A percentile compares a stretch with the other conserved stretches of the same genome.
These are phyloP conservation scores for Ilex paraguariensis DNA, from an alignment of 305 asterid genomes.

Conservation along the genomic window DNA sequence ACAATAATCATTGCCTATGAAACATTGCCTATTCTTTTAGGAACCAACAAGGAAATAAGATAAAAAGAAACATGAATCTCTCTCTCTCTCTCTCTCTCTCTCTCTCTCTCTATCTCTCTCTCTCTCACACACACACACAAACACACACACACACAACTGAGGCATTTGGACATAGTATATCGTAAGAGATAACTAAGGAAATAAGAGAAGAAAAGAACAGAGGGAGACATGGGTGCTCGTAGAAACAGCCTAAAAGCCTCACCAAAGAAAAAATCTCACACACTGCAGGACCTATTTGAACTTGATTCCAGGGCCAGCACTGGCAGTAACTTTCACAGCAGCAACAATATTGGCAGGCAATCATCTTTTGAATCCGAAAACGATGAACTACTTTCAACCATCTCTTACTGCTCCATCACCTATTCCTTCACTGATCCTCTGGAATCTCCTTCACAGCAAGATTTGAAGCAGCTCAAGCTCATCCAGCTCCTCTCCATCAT, in stretches of 20 bases:
- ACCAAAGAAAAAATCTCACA: conserved; percentile 31
- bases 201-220: neutral
- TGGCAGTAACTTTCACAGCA: conserved; percentile 8
- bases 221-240: conserved; percentile 18
- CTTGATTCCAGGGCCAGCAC: conserved; percentile 33
- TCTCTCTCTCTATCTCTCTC: too few species aligned
- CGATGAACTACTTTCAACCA: conserved; percentile 40
- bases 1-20: too few species aligned
- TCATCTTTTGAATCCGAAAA: conserved; percentile 22
- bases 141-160: too few species aligned
- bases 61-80: too few species aligned
- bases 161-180: too few species aligned
- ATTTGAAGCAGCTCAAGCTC: conserved; percentile 57
- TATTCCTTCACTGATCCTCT: conserved; percentile 51
- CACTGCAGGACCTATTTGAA: conserved; percentile 52
- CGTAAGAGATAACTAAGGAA: neutral
- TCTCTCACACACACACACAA: too few species aligned
- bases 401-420: conserved; percentile 46
- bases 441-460: conserved; percentile 52
- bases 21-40: too few species aligned
- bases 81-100: too few species aligned
- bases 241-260: conserved; percentile 37
- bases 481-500: conserved; percentile 40
- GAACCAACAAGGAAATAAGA: too few species aligned
- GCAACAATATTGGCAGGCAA: conserved; percentile 21